phyloP scores from a whole-genome alignment of 805 yeast genomes.

The Teunomyces barrocoloradensis region DNA sequence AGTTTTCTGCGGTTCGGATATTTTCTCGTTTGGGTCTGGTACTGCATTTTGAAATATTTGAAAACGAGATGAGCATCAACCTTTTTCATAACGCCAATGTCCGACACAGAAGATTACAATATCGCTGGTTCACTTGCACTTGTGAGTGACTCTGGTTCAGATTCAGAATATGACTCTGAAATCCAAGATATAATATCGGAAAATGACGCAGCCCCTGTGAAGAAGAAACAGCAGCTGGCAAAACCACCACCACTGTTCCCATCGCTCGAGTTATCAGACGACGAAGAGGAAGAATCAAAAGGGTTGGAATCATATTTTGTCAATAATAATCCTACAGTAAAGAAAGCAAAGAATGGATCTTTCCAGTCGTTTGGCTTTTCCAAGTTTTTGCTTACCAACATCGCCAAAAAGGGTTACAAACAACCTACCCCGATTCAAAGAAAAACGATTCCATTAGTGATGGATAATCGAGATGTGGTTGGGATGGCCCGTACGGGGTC shows the following conservation, averaged over 20 bases:
- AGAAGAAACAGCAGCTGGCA: slow-evolving; percentile 23
- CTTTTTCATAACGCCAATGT: slow-evolving; percentile 14
- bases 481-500: slow-evolving; percentile 99
- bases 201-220: slow-evolving; percentile 46
- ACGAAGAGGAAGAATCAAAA: slow-evolving; percentile 24
- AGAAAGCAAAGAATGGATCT: slow-evolving; percentile 72
- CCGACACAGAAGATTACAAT: slow-evolving; percentile 52
- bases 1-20: background rate
- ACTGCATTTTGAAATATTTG: background rate
- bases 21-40: background rate
- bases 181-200: slow-evolving; percentile 55
- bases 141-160: slow-evolving; percentile 30
- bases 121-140: slow-evolving; percentile 60
- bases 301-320: slow-evolving; percentile 42
- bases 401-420: slow-evolving; percentile 80
- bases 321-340: slow-evolving; percentile 41
- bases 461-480: slow-evolving; percentile 89
- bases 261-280: slow-evolving; percentile 45
- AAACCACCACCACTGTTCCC: slow-evolving; percentile 40
- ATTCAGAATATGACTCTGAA: slow-evolving; percentile 27
- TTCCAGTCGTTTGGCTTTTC: slow-evolving; percentile 91
- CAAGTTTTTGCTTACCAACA: slow-evolving; percentile 63
- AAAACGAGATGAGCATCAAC: slow-evolving; percentile 6
- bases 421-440: slow-evolving; percentile 98
- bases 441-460: slow-evolving; percentile 85